A percentile compares a stretch with the other conserved stretches of the same genome.
Evolutionary conservation across 169 alveolate species (phyloP).

Genomic region (Plasmodium inui): DNA sequence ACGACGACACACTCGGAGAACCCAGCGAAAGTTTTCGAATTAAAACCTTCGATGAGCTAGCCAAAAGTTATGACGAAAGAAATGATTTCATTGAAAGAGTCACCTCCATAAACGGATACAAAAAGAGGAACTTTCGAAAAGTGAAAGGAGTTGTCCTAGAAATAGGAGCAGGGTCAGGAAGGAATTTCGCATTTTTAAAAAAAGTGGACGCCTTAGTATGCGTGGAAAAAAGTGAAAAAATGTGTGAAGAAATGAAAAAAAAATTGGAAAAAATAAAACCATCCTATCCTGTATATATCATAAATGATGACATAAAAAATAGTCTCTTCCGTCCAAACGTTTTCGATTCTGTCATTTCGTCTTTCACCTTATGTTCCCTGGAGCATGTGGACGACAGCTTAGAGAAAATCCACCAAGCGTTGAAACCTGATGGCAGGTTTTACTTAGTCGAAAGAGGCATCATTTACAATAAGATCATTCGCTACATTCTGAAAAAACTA

Average conservation of each 20-base stretch:
- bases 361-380: conserved; percentile 85
- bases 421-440: conserved; percentile 80
- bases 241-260: conserved; percentile 83
- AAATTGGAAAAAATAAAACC: conserved; percentile 81
- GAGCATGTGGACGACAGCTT: conserved; percentile 80
- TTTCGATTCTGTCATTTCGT: conserved; percentile 83
- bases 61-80: conserved; percentile 73
- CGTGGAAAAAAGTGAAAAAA: conserved; percentile 81
- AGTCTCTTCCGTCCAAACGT: conserved; percentile 77
- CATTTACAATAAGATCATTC: conserved; percentile 76
- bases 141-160: conserved; percentile 86
- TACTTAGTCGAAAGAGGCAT: conserved; percentile 83
- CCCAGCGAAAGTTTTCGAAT: conserved; percentile 71
- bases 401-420: conserved; percentile 74
- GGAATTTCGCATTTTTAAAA: conserved; percentile 77
- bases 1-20: conserved; percentile 18
- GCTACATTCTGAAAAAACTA: conserved; percentile 77
- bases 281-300: conserved; percentile 81
- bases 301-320: conserved; percentile 79
- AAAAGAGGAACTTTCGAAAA: conserved; percentile 73
- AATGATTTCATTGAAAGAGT: conserved; percentile 73
- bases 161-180: conserved; percentile 85
- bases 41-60: conserved; percentile 47
- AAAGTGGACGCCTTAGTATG: conserved; percentile 81
- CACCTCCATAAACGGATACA: conserved; percentile 61